Percentiles rank a stretch among this genome's conserved stretches.
Conservation (phyloP, 257 asterid species). For the Forsythia suspensa region DNA sequence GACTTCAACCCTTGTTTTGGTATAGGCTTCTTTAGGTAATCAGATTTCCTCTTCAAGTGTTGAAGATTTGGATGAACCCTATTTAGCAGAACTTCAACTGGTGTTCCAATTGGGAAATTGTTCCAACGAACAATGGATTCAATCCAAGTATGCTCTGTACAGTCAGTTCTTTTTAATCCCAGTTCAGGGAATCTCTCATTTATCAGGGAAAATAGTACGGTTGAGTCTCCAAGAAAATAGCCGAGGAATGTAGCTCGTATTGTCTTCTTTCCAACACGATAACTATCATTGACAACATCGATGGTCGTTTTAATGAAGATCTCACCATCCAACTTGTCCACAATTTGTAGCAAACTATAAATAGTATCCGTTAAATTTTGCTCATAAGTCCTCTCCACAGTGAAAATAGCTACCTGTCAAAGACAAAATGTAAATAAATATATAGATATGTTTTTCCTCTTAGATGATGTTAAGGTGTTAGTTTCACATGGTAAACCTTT, state of each 20-base stretch:
- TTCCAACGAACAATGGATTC: constrained; percentile 24
- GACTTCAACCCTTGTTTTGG: constrained; percentile 23
- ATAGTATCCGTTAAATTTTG: constrained; percentile 24
- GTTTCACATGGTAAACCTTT: too few relatives aligned
- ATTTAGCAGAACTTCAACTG: constrained; percentile 9
- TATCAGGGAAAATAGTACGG: constrained; percentile 4
- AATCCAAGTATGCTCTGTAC: constrained; percentile 24
- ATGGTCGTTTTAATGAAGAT: constrained; percentile 29
- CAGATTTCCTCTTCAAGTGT: constrained; percentile 26
- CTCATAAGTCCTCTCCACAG: constrained; percentile 13
- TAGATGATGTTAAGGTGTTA: too few relatives aligned
- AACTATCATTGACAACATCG: constrained; percentile 9
- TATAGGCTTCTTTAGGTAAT: constrained; percentile 23
- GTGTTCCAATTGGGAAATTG: neutral
- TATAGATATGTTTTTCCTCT: neutral
- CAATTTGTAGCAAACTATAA: constrained; percentile 20
- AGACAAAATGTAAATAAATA: neutral
- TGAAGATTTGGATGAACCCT: constrained; percentile 16
- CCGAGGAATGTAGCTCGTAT: constrained; percentile 15
- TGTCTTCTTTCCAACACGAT: constrained; percentile 6
- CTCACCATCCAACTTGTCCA: constrained; percentile 25
- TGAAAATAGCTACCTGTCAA: constrained; percentile 25
- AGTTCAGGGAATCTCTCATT: constrained; percentile 22
- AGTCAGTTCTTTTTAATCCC: constrained; percentile 14
- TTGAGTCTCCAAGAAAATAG: constrained; percentile 22